A percentile compares a stretch with the other conserved stretches of the same genome.
Conservation (phyloP, 2,329 filamentous ascomycete genomes). For the Pseudogymnoascus sp. region DNA sequence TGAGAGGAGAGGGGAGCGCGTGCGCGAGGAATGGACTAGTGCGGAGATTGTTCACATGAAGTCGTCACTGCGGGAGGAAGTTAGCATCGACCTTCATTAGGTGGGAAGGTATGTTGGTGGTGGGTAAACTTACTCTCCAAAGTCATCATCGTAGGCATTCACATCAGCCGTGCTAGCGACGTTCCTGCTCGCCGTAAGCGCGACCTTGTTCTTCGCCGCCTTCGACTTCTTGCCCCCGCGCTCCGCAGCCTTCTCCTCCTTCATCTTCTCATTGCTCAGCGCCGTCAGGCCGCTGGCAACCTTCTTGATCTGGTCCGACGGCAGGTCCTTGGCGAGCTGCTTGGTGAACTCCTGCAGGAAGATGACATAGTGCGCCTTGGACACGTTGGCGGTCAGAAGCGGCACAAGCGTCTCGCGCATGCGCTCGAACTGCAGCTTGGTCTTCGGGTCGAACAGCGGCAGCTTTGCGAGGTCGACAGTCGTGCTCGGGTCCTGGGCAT, state of each 20-base stretch:
- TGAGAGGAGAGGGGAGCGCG: background rate
- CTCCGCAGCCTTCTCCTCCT: conserved; percentile 90
- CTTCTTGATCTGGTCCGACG: conserved; percentile 95
- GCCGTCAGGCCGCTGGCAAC: conserved; percentile 80
- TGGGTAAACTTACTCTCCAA: conserved; percentile 64
- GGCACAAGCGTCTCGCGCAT: conserved; percentile 73
- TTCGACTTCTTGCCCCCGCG: conserved; percentile 96
- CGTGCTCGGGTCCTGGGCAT: conserved; percentile 64
- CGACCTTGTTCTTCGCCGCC: conserved; percentile 90
- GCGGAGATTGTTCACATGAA: conserved; percentile 52
- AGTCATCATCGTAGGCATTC: conserved; percentile 72
- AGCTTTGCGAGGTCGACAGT: conserved; percentile 74
- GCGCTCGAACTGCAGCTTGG: conserved; percentile 75
- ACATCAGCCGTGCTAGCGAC: conserved; percentile 55
- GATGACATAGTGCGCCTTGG: conserved; percentile 82
- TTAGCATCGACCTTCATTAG: conserved; percentile 16
- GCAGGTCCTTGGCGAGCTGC: conserved; percentile 75
- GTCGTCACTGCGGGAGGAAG: conserved; percentile 45
- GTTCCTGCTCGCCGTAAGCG: conserved; percentile 57
- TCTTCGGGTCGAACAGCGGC: conserved; percentile 79
- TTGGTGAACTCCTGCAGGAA: conserved; percentile 90
- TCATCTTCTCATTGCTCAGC: conserved; percentile 94
- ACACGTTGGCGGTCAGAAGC: conserved; percentile 62
- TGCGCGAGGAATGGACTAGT: conserved; percentile 7
- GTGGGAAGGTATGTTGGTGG: no score